Evolutionary conservation across 2,329 filamentous ascomycete species (phyloP).

Genomic region (Neopestalotiopsis clavispora): DNA sequence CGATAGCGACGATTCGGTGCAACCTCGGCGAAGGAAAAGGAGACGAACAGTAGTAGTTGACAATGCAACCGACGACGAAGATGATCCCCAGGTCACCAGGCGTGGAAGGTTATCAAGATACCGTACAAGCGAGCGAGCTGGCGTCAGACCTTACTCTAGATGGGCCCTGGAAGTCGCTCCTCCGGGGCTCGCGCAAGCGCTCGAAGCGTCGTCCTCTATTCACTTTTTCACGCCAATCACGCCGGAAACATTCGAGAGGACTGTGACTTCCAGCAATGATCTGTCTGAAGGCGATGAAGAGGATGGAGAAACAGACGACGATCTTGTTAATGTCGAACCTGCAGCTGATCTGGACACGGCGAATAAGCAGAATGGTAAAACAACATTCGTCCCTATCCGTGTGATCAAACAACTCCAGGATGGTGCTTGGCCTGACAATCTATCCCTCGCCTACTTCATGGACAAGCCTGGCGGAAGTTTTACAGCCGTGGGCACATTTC

Average conservation of each 20-base stretch:
- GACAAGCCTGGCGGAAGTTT: slow-evolving; percentile 12
- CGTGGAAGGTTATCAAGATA: background rate
- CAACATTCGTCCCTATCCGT: slow-evolving; percentile 6
- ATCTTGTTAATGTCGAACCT: background rate
- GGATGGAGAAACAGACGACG: slow-evolving; percentile 12
- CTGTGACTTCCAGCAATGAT: background rate
- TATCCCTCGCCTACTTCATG: background rate
- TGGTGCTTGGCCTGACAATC: slow-evolving; percentile 16
- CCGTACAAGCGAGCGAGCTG: background rate
- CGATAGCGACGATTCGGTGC: background rate
- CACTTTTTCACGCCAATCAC: slow-evolving; percentile 7
- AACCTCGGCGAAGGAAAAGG: background rate
- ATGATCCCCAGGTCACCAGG: background rate
- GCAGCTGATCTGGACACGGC: background rate
- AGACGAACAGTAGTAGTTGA: background rate
- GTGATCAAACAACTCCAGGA: slow-evolving; percentile 6
- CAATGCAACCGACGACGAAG: background rate
- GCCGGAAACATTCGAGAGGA: background rate
- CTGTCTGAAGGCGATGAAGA: slow-evolving; percentile 11
- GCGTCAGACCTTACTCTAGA: background rate
- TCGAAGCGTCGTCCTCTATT: slow-evolving; percentile 11
- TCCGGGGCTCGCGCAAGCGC: background rate
- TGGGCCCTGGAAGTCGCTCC: background rate
- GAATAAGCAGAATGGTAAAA: background rate
- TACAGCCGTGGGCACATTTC: slow-evolving; percentile 16